Evolutionary conservation across 2,329 filamentous ascomycete species (phyloP), one percentile per base, ranked within the genome.

Genomic region (Pseudogymnoascus sp.): DNA sequence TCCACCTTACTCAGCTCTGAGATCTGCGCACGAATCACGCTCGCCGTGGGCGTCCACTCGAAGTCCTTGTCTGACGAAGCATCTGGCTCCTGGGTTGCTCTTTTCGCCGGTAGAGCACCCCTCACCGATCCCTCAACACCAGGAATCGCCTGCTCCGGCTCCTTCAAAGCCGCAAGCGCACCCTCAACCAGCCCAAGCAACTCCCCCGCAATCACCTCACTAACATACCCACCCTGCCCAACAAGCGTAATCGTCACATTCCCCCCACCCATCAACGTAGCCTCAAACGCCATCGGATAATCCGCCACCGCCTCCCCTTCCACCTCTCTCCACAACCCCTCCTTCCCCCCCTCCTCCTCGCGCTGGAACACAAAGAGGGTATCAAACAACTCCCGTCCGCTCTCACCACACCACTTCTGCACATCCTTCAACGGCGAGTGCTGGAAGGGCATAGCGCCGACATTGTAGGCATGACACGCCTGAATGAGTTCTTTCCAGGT

Each of bases 341-440:
- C 69, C 3, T 73, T 67, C n/a, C 70, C 71, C 1, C 65, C 48
- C 0, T 71, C 64, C 0, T 70, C 65, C 2, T 83, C 78, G 37
- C 82, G 79, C 70, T 96, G 90, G 72, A 93, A 96, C 0, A 92
- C 89, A 69, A 97, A 96, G 1, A 97, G 78, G 0, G 82, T 88
- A 65, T 96, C 89, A 71, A 97, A 96, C 2, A 93, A 75, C 0
- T 83, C 79, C 45, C 83, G 74, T n/a, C 76, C 75, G 41, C 64
- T 69, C 3, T 81, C 81, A 4, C 79, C 78, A 68, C 85, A 87
- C 88, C 90, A 96, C 73, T 91, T 96, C 70, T 90, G 86, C 36
- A 97, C 88, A 54, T 90, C 84, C 21, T 92, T 84, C 8, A 97
- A 79, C 0, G 93, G 82, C 0, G 90, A 90, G 69, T 93, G 89